These are phyloP conservation scores for Chalara sp. DNA, from an alignment of 2,329 filamentous ascomycete genomes.

Conservation along the genomic window DNA sequence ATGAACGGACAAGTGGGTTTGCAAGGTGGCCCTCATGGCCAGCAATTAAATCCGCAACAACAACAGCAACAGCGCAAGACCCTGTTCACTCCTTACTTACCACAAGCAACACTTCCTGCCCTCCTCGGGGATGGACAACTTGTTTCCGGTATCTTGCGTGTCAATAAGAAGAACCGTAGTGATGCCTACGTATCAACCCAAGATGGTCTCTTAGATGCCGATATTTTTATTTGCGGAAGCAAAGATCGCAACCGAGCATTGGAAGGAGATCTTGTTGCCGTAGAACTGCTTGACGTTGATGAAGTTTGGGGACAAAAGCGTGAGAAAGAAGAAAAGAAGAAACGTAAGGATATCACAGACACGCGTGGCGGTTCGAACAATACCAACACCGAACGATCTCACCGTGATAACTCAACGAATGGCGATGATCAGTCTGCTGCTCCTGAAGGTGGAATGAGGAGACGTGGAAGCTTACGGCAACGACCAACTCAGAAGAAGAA, in stretches of 20 bases:
- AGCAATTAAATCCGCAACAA: slow-evolving; percentile 59
- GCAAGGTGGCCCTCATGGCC: slow-evolving; percentile 66
- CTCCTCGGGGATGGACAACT: slow-evolving; percentile 87
- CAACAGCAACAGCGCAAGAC: slow-evolving; percentile 94
- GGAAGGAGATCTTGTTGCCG: slow-evolving; percentile 90
- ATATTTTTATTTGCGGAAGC: slow-evolving; percentile 99
- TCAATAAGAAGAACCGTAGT: slow-evolving; percentile 99
- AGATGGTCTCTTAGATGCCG: slow-evolving; percentile 81
- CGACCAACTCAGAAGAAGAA: slow-evolving; percentile 99
- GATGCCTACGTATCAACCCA: slow-evolving; percentile 95
- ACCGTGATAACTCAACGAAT: slow-evolving; percentile 46
- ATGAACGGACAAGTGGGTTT: slow-evolving; percentile 69
- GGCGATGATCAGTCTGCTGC: slow-evolving; percentile 55
- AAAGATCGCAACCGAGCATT: slow-evolving; percentile 97
- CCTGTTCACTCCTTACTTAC: slow-evolving; percentile 94
- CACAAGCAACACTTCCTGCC: slow-evolving; percentile 87
- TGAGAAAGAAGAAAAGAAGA: slow-evolving; percentile 99
- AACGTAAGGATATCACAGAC: slow-evolving; percentile 97
- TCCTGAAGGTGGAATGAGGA: slow-evolving; percentile 77
- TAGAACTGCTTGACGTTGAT: slow-evolving; percentile 94
- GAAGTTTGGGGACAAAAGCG: slow-evolving; percentile 99
- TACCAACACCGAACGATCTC: slow-evolving; percentile 56
- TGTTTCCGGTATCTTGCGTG: slow-evolving; percentile 90
- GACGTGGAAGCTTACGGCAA: slow-evolving; percentile 91
- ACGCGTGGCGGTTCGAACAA: slow-evolving; percentile 72